A percentile compares a stretch with the other conserved stretches of the same genome.
Evolutionary conservation across 1,139 yeast genomes (phyloP).

Genomic region (Magnusiomyces tetraspermus): DNA sequence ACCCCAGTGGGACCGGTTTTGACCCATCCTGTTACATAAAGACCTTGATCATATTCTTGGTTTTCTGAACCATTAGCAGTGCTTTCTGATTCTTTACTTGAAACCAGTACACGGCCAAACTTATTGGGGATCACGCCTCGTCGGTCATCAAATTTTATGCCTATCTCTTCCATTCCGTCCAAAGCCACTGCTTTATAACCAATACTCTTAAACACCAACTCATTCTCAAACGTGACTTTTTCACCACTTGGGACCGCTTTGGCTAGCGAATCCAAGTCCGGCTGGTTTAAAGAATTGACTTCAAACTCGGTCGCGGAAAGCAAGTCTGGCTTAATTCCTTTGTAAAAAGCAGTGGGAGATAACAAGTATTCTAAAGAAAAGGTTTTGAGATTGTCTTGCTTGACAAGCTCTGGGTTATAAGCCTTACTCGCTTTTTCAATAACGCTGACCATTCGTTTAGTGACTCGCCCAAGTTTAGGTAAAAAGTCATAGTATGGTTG

Average conservation of each 20-base stretch:
- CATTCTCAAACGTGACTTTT: slow-evolving; percentile 39
- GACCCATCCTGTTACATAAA: slow-evolving; percentile 90
- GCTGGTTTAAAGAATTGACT: slow-evolving; percentile 37
- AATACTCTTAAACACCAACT: slow-evolving; percentile 70
- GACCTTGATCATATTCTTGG: no score
- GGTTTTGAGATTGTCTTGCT: slow-evolving; percentile 30
- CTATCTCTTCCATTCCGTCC: slow-evolving; percentile 41
- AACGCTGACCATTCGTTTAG: slow-evolving; percentile 59
- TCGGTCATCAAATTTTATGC: slow-evolving; percentile 45
- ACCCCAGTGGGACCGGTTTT: slow-evolving; percentile 84
- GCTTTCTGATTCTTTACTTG: no score
- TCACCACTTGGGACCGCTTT: slow-evolving; percentile 39
- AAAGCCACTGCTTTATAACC: slow-evolving; percentile 73
- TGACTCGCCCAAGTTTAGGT: slow-evolving; percentile 47
- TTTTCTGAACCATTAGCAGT: no score
- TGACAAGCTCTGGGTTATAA: slow-evolving; percentile 28
- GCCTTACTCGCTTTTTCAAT: slow-evolving; percentile 40
- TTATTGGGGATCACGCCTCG: slow-evolving; percentile 50
- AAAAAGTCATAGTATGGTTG: slow-evolving; percentile 35
- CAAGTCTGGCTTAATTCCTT: slow-evolving; percentile 32
- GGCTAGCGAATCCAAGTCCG: slow-evolving; percentile 23
- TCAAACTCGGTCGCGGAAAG: slow-evolving; percentile 44
- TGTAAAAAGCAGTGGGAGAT: slow-evolving; percentile 51
- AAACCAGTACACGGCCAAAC: slow-evolving; percentile 48
- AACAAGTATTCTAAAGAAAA: slow-evolving; percentile 68